Base-by-base conservation (phyloP, 805 yeast species). In the Starmerella apicola region DNA sequence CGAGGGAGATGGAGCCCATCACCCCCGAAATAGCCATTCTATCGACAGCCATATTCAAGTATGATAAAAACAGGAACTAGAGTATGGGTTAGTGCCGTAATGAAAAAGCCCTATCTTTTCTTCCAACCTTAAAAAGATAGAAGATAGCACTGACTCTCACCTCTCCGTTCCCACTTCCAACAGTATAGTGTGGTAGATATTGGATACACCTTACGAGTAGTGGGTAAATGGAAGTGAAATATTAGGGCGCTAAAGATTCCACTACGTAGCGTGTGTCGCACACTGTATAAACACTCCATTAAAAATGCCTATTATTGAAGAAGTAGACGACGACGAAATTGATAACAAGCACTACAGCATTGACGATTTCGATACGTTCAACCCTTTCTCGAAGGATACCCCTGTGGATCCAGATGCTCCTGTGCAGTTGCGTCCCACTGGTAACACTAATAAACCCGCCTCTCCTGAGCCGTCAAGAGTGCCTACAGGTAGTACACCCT, bases 281-380 rank as follows among this genome's bases (percentile, higher is more conserved):
- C n/a, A n/a, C n/a, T n/a, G n/a, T n/a, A n/a, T n/a, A n/a, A 7
- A 23, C 26, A 23, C 10, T 12, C 26, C 32, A 26, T 5, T 16
- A 17, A 22, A 18, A 28, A 55, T 54, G 59, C 58, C 59, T n/a
- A 50, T 53, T 34, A 49, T 62, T 37, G 66, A 63, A 49, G 65
- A 63, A 48, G 34, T 59, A 41, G 85, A 79, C 57, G 81, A 75
- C 54, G 93, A 82, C 48, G 65, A 61, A 32, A 57, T 88, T 61
- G 96, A 86, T 56, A 78, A 85, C 63, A 67, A 84, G 76, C 95
- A 88, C 53, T 79, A 83, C 81, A 95, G 86, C 61, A 66, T 86
- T 21, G 93, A 94, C 3, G 93, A 88, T 63, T 80, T 84, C 48
- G 96, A 85, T 60, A 85, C 64, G 13, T 44, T 49, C 41, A 62